phyloP scores from a whole-genome alignment of 768 basidiomycete genomes.

The Lactifluus piperatus region DNA sequence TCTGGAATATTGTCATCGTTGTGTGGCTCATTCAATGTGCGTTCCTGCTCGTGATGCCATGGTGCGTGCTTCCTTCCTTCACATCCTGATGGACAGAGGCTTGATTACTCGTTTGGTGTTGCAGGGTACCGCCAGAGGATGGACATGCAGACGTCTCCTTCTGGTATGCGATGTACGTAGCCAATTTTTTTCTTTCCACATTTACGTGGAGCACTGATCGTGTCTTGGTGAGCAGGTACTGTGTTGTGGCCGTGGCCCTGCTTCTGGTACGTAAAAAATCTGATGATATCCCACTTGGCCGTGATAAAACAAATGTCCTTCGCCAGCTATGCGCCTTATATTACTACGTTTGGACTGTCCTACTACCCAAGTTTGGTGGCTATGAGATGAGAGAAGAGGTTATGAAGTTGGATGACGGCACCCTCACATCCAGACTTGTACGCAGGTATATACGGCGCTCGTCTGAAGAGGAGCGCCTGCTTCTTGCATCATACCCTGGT shows the following conservation, averaged over 20 bases:
- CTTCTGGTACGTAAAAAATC: slow-evolving; percentile 21
- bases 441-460: slow-evolving; percentile 5
- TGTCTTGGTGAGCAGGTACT: slow-evolving; percentile 20
- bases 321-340: slow-evolving; percentile 23
- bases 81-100: not conserved
- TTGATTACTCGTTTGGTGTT: not conserved
- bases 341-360: slow-evolving; percentile 34
- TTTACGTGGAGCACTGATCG: not conserved
- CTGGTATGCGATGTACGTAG: slow-evolving; percentile 25
- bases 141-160: slow-evolving; percentile 28
- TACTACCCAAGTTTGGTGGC: slow-evolving; percentile 35
- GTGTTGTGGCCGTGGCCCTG: slow-evolving; percentile 25
- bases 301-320: not conserved
- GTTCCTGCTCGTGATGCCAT: slow-evolving; percentile 30
- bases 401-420: slow-evolving; percentile 13
- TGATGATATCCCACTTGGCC: too few species aligned
- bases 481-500: slow-evolving; percentile 3
- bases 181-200: not conserved
- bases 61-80: slow-evolving; percentile 19
- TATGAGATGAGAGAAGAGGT: slow-evolving; percentile 39
- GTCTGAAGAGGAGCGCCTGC: slow-evolving; percentile 15
- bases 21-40: slow-evolving; percentile 21
- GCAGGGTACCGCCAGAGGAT: slow-evolving; percentile 24
- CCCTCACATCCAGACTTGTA: slow-evolving; percentile 16
- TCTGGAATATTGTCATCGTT: slow-evolving; percentile 21